phyloP scores from a whole-genome alignment of 345 rosid genomes.

The Eucalyptus curtisii region DNA sequence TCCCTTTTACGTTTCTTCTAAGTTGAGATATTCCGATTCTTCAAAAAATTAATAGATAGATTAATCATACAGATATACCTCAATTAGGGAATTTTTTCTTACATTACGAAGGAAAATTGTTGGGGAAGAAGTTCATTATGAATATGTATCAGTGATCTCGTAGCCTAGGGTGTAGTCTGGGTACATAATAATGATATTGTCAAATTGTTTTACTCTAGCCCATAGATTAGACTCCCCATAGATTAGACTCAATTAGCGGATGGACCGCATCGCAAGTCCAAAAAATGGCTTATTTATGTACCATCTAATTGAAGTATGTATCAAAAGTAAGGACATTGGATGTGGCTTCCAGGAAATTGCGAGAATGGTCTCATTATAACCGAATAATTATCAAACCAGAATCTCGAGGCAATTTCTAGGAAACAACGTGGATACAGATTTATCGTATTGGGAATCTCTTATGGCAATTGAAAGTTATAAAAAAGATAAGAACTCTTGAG shows the following conservation, averaged over 20 bases:
- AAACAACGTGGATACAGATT: neutral
- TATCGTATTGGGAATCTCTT: neutral
- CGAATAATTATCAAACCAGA: neutral
- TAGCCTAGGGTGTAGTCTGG: neutral
- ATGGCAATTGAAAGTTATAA: neutral
- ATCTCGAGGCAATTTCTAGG: neutral
- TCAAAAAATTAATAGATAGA: neutral
- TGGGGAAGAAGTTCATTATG: neutral
- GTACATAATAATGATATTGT: neutral
- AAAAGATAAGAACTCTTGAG: neutral
- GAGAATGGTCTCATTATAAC: neutral
- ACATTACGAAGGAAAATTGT: neutral
- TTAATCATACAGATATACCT: neutral
- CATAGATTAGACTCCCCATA: neutral
- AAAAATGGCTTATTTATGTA: neutral
- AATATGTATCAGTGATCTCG: neutral
- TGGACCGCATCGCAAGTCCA: neutral
- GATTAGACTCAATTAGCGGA: neutral
- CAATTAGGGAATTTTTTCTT: neutral
- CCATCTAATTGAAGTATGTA: neutral
- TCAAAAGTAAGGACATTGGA: neutral
- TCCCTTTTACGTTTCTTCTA: neutral
- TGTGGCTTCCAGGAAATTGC: neutral
- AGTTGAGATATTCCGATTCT: neutral
- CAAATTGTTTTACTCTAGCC: neutral